These are phyloP conservation scores for Nemania bipapillata DNA, from an alignment of 2,329 filamentous ascomycete species.

Conservation along the genomic window DNA sequence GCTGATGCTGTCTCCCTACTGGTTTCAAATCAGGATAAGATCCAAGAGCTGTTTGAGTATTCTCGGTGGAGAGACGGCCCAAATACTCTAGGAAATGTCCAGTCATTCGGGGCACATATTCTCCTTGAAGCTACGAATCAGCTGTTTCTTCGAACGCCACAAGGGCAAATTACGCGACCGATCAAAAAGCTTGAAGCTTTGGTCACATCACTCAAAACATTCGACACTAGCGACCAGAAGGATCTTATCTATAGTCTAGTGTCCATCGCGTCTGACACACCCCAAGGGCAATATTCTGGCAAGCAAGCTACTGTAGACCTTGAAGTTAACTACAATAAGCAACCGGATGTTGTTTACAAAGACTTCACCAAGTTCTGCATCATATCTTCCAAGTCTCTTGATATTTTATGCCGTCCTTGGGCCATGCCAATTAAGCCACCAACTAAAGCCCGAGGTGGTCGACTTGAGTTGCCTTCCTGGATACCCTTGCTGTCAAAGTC, in stretches of 20 bases:
- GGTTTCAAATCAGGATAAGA: constrained; percentile 29
- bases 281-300: not conserved
- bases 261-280: constrained; percentile 41
- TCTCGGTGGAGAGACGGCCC: not conserved
- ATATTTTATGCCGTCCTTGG: constrained; percentile 46
- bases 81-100: constrained; percentile 38
- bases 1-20: constrained; percentile 41
- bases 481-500: constrained; percentile 7
- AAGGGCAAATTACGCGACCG: constrained; percentile 12
- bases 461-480: constrained; percentile 31
- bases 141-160: constrained; percentile 32
- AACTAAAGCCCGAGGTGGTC: not conserved
- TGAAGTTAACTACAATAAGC: not conserved
- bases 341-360: constrained; percentile 34
- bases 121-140: constrained; percentile 33
- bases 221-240: constrained; percentile 44
- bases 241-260: constrained; percentile 45
- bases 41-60: constrained; percentile 29
- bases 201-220: constrained; percentile 38
- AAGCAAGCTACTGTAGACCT: not conserved
- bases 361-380: constrained; percentile 39
- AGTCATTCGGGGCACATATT: constrained; percentile 26
- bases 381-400: constrained; percentile 32
- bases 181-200: constrained; percentile 41
- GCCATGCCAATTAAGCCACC: constrained; percentile 27